Base-by-base conservation (phyloP, 441 rosid species). In the Euphorbia celastroides region DNA sequence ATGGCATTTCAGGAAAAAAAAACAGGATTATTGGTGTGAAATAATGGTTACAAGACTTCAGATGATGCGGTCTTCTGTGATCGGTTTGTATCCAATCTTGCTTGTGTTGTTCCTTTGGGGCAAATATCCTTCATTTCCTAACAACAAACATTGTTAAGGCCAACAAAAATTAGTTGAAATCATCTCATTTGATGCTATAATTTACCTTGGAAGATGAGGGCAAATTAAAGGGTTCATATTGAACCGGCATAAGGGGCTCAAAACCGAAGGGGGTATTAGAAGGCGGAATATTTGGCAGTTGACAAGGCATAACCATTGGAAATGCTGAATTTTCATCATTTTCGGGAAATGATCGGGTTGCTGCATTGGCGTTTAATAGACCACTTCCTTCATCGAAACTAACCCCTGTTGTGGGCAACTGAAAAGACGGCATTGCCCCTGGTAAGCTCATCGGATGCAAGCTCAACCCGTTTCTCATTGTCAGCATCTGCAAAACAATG, bases 391-490 rank as follows among this genome's bases (percentile, higher is more conserved):
- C 89, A 14, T 78, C 78, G n/a, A 83, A 75, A 60, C 57, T 60
- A 71, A 84, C 61, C 70, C 84, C 86, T 13, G 81, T 52, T 27
- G 78, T 67, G 32, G 86, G 78, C 54, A 77, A 61, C 68, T 86
- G 87, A 73, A 75, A 67, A 44, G 86, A 79, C 55, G 78, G 85
- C 36, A 69, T 48, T 20, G 70, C 81, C 66, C 86, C 88, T 0
- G 95, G 86, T 72, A 83, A 65, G 81, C 82, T 77, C 83, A 82
- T 68, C 16, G 88, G 90, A 62, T 83, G 87, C 78, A 86, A 75
- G 71, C 83, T 79, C 72, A 86, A 63, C 59, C 92, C 95, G 30
- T 88, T 88, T 79, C 90, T 83, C 87, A 86, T 75, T 4, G 92
- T 79, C 67, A 88, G 62, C 95, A 88, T 88, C 92, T 88, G 92